Conservation (phyloP, 371 early-diverging fungal genomes). For the Mortierella sp. region DNA sequence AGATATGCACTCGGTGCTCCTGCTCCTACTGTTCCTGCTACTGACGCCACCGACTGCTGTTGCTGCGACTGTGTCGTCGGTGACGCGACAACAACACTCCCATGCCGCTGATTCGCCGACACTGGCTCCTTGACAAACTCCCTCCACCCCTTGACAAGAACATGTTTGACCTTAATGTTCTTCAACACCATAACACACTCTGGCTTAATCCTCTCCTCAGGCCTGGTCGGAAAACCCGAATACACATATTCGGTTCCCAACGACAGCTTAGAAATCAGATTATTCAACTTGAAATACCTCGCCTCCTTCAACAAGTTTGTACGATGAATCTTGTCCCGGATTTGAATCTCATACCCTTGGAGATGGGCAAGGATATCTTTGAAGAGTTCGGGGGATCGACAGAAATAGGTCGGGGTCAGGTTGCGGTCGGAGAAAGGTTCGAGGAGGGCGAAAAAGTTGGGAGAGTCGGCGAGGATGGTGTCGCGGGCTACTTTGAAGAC, state of each 20-base stretch:
- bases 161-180: slow-evolving; percentile 45
- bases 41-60: neutral
- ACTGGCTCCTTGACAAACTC: slow-evolving; percentile 32
- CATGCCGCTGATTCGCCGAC: neutral
- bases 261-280: slow-evolving; percentile 66
- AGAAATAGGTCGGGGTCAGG: slow-evolving; percentile 67
- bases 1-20: neutral
- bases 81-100: neutral
- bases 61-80: neutral
- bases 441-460: slow-evolving; percentile 47
- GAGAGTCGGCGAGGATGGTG: slow-evolving; percentile 34
- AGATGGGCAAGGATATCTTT: slow-evolving; percentile 71
- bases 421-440: slow-evolving; percentile 55
- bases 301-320: slow-evolving; percentile 74
- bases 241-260: slow-evolving; percentile 41
- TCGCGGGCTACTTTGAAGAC: slow-evolving; percentile 41
- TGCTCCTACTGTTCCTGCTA: neutral
- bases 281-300: slow-evolving; percentile 70
- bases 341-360: slow-evolving; percentile 72
- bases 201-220: slow-evolving; percentile 51
- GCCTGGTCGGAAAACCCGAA: slow-evolving; percentile 46
- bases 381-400: slow-evolving; percentile 74
- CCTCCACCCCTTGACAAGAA: slow-evolving; percentile 51
- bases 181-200: slow-evolving; percentile 51
- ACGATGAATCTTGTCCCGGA: slow-evolving; percentile 73